These are phyloP conservation scores for Lactarius deliciosus DNA, from an alignment of 768 basidiomycete genomes.

Conservation along the genomic window DNA sequence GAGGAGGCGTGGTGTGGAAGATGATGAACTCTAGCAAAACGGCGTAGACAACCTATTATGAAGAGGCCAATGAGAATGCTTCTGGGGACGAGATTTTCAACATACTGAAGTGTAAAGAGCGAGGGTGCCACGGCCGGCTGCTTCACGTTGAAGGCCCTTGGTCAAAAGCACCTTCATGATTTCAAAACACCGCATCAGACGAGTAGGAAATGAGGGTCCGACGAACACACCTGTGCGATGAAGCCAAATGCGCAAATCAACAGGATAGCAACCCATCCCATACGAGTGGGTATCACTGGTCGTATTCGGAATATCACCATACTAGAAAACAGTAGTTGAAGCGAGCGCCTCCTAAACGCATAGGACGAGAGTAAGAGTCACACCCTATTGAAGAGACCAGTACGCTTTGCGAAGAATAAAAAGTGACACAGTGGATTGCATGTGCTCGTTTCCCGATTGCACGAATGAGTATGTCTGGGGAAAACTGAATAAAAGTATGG, in stretches of 20 bases:
- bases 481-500: background rate
- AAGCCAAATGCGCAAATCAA: slow-evolving; percentile 55
- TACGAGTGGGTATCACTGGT: slow-evolving; percentile 46
- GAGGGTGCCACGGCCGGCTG: slow-evolving; percentile 60
- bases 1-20: slow-evolving; percentile 59
- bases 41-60: slow-evolving; percentile 62
- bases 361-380: slow-evolving; percentile 7
- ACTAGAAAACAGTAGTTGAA: slow-evolving; percentile 33
- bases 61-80: background rate
- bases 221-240: slow-evolving; percentile 40
- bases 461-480: slow-evolving; percentile 51
- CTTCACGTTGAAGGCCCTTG: slow-evolving; percentile 62
- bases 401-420: slow-evolving; percentile 61
- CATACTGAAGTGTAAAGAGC: slow-evolving; percentile 56
- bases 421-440: slow-evolving; percentile 67
- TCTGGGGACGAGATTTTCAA: background rate
- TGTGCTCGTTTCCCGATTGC: slow-evolving; percentile 76
- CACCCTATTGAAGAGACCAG: slow-evolving; percentile 39
- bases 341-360: background rate
- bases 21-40: slow-evolving; percentile 61
- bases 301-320: slow-evolving; percentile 45
- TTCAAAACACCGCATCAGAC: background rate
- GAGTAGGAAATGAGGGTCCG: background rate
- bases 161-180: slow-evolving; percentile 50
- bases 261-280: slow-evolving; percentile 48